phyloP scores from a whole-genome alignment of 208 protist species.

The Trypanosoma melophagium region DNA sequence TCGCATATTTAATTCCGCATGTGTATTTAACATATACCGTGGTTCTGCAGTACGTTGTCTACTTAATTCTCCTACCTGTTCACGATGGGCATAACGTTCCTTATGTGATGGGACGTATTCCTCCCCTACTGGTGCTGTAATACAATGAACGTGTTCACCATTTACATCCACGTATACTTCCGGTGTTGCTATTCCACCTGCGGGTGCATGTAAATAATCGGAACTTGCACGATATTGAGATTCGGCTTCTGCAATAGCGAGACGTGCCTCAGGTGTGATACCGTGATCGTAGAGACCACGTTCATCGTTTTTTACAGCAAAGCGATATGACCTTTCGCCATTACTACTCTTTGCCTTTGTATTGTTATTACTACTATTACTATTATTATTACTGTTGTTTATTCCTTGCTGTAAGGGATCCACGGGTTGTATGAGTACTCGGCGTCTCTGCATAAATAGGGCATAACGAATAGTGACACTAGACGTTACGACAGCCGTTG shows the following conservation, averaged over 20 bases:
- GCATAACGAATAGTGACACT: neutral
- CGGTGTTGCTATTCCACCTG: slow-evolving; percentile 28
- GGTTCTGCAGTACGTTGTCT: slow-evolving; percentile 27
- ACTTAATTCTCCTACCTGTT: slow-evolving; percentile 60
- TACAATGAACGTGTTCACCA: slow-evolving; percentile 27
- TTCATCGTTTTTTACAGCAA: slow-evolving; percentile 54
- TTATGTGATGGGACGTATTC: slow-evolving; percentile 60
- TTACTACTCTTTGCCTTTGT: no score
- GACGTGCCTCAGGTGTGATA: slow-evolving; percentile 53
- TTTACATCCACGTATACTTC: slow-evolving; percentile 36
- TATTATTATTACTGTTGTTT: neutral
- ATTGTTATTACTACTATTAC: neutral
- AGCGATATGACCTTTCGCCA: slow-evolving; percentile 18
- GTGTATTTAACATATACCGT: slow-evolving; percentile 41
- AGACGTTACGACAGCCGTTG: no score
- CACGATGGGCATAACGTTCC: slow-evolving; percentile 53
- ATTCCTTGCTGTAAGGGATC: slow-evolving; percentile 16
- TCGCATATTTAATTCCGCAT: slow-evolving; percentile 63
- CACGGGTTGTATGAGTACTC: slow-evolving; percentile 37
- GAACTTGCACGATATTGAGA: slow-evolving; percentile 64
- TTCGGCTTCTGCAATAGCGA: slow-evolving; percentile 70
- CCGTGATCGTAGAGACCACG: slow-evolving; percentile 69
- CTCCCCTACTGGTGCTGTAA: slow-evolving; percentile 71
- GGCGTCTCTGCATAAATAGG: slow-evolving; percentile 2
- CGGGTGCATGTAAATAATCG: slow-evolving; percentile 40